Conservation (phyloP, 805 yeast genomes). For the Ogataea ganodermae region DNA sequence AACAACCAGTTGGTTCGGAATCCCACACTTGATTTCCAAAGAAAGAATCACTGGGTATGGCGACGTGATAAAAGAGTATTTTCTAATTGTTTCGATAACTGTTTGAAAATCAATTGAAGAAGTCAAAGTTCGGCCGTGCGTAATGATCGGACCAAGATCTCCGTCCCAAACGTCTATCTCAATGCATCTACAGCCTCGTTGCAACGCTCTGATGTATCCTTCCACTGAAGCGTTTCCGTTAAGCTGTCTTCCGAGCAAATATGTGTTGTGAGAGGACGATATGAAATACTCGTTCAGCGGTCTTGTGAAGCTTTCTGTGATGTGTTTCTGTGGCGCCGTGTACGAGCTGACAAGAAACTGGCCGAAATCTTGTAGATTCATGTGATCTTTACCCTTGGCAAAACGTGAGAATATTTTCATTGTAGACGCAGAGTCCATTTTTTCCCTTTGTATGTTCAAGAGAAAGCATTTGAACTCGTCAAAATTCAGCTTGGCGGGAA, state of each 20-base stretch:
- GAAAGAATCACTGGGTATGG: slow-evolving; percentile 86
- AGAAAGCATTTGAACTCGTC: slow-evolving; percentile 48
- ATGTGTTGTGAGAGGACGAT: slow-evolving; percentile 94
- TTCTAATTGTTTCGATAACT: slow-evolving; percentile 72
- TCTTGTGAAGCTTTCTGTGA: slow-evolving; percentile 45
- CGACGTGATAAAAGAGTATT: slow-evolving; percentile 85
- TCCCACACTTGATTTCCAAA: slow-evolving; percentile 78
- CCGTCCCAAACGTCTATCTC: slow-evolving; percentile 96
- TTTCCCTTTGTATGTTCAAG: slow-evolving; percentile 49
- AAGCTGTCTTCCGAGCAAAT: slow-evolving; percentile 82
- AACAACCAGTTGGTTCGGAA: slow-evolving; percentile 64
- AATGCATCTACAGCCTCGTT: slow-evolving; percentile 91
- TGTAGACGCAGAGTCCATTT: slow-evolving; percentile 25
- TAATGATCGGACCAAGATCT: slow-evolving; percentile 73
- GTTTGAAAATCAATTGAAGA: slow-evolving; percentile 66
- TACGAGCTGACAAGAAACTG: slow-evolving; percentile 37
- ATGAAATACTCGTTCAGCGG: slow-evolving; percentile 88
- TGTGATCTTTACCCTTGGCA: slow-evolving; percentile 22
- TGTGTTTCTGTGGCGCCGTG: slow-evolving; percentile 26
- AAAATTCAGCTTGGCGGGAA: slow-evolving; percentile 27
- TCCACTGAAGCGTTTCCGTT: slow-evolving; percentile 88
- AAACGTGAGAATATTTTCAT: slow-evolving; percentile 43
- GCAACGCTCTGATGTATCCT: slow-evolving; percentile 82
- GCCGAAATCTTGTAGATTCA: slow-evolving; percentile 32
- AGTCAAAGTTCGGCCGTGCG: slow-evolving; percentile 87